Conservation (phyloP, 2,329 filamentous ascomycete species). For the Cordyceps tenuipes region DNA sequence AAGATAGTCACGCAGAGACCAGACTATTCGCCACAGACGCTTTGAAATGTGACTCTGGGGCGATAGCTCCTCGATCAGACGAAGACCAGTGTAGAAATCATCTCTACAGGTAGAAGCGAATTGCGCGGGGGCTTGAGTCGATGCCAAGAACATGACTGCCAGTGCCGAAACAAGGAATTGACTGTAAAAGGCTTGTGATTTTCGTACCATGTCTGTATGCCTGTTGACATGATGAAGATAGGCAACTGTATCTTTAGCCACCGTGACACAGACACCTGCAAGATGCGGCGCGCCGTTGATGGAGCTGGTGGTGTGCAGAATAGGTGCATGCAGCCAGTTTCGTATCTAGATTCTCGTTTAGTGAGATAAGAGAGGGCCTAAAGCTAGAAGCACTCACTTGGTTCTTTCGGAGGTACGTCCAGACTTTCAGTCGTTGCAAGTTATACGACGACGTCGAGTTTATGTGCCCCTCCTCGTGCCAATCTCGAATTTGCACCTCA, state of each 20-base stretch:
- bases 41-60: conserved; percentile 64
- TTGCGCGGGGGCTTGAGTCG: conserved; percentile 63
- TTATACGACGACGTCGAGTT: conserved; percentile 54
- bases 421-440: conserved; percentile 65
- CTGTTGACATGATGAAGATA: conserved; percentile 64
- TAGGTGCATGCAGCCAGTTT: conserved; percentile 79
- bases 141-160: conserved; percentile 67
- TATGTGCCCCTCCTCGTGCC: conserved; percentile 42
- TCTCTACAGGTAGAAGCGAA: conserved; percentile 62
- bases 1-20: conserved; percentile 62
- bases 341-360: conserved; percentile 46
- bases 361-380: conserved; percentile 7
- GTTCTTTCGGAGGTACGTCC: conserved; percentile 79
- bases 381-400: conserved; percentile 40
- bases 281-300: conserved; percentile 69
- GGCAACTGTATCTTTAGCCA: conserved; percentile 69
- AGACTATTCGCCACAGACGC: conserved; percentile 64
- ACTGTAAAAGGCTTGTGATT: conserved; percentile 69
- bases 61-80: conserved; percentile 64
- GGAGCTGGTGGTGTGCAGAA: conserved; percentile 74
- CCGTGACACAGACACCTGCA: conserved; percentile 64
- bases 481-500: conserved; percentile 51
- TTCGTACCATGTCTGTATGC: conserved; percentile 62
- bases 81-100: conserved; percentile 72
- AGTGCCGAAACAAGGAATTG: conserved; percentile 71